Evolutionary conservation across 2,329 filamentous ascomycete genomes (phyloP), one percentile per base, ranked within the genome.

Genomic region (Arthroderma uncinatum): DNA sequence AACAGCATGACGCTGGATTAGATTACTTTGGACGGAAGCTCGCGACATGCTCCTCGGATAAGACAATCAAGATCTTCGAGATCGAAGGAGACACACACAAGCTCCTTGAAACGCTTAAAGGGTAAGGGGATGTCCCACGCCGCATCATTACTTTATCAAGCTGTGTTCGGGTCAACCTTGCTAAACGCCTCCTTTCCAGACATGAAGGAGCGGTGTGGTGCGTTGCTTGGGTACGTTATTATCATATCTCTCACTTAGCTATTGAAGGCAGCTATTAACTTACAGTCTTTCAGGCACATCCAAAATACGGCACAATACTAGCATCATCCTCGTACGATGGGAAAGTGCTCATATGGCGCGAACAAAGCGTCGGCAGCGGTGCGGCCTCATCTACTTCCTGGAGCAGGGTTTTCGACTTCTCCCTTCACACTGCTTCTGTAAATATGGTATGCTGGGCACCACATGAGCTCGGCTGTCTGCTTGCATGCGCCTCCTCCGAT

Each of bases 21-120:
- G 93, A 98, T 74, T 98, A 97, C 79, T 98, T 97, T 74, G 93
- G 93, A 69, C 85, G 93, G 64, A 87, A 92, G 69, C 83, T 98
- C 66, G 93, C 93, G 62, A 98, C 93, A 64, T 97, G 93, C 75
- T 96, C 91, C 36, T 96, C 92, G 64, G 93, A 98, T 76, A 91
- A 93, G 71, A 97, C 92, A 52, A 95, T 98, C 78, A 97, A 97
- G 78, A 97, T 98, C 70, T 98, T 96, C 70, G 93, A 98, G 75
- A 86, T 98, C 57, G 92, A 97, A 68, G 89, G 90, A 67, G 91
- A 97, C 66, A 82, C 86, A 64, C 92, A 98, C 74, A 83, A 88
- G 62, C 77, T 97, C 65, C 82, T 89, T 34, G 92, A 97, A 76
- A 98, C 93, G 25, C 78, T 98, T 63, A 95, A 95, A 76, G 92